Evolutionary conservation across 345 rosid genomes (phyloP), one percentile per base, ranked within the genome.

Genomic region (Salix suchowensis): DNA sequence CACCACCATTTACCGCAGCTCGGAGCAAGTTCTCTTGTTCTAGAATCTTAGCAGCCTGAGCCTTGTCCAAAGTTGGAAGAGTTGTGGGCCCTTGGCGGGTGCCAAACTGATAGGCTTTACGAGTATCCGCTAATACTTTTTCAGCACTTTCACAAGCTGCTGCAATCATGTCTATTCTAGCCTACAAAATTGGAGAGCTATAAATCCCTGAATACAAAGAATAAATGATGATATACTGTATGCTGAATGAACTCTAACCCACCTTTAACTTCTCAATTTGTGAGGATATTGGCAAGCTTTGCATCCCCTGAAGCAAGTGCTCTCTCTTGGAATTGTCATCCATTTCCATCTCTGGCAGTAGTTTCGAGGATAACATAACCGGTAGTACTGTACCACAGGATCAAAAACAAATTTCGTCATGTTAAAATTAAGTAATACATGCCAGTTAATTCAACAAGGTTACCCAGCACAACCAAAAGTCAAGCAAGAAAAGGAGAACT

Each of bases 101-200:
- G 62, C 94, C 94, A 67, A 90, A 82, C 73, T 94, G 89, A 79
- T 94, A 94, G 40, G 94, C 98, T 88, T 93, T 91, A 68, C 95
- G 95, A 6, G 97, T 88, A 66, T 93, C 97, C 30, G 94, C 91
- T 72, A 96, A 78, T 10, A 92, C 94, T 83, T 89, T 90, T 83
- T 88, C 98, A 50, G 97, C 97, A 87, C 91, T 87, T 82, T 90
- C 97, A 87, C 98, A 96, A n/a, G 97, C 99, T 68, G 88, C 91
- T 24, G 85, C 94, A 81, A 96, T 96, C 94, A 85, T 90, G 24
- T 90, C 92, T 28, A 96, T 90, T 83, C 98, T 91, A 67, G 85
- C 84, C 98, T 92, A 87, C 76, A 85, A 75, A 75, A 74, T 21
- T 12, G 78, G 72, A 73, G 60, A 73, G 70, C 37, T 24, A 60